Evolutionary conservation across 371 early-diverging fungal species (phyloP).

Genomic region (Dichotomocladium elegans): DNA sequence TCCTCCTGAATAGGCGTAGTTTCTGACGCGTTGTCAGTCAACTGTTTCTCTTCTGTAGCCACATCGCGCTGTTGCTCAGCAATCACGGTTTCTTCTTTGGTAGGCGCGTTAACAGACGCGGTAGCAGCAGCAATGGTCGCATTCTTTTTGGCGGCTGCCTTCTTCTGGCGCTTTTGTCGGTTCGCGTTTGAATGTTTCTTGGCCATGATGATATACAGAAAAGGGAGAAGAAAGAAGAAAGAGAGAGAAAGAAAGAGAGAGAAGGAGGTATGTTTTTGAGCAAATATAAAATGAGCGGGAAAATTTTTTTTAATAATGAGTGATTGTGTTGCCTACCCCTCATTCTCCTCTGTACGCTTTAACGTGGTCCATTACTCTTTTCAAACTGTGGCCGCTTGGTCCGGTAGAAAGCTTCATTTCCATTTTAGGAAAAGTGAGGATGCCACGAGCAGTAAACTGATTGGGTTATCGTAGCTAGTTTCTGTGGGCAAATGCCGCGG

Average conservation of each 20-base stretch:
- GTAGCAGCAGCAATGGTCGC: background rate
- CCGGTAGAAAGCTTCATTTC: background rate
- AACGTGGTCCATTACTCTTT: background rate
- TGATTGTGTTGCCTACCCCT: too few species aligned
- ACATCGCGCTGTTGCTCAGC: background rate
- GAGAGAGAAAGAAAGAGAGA: background rate
- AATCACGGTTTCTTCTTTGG: background rate
- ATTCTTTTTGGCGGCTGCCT: background rate
- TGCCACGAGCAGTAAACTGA: constrained; percentile 1
- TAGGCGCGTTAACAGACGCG: background rate
- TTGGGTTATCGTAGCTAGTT: too few species aligned
- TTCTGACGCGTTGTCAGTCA: background rate
- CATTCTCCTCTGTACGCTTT: too few species aligned
- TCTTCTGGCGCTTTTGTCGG: background rate
- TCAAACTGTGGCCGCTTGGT: background rate
- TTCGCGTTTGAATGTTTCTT: background rate
- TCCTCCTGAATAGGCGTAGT: too few species aligned
- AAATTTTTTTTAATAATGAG: constrained; percentile 1
- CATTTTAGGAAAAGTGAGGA: background rate
- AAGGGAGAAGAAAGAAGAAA: background rate
- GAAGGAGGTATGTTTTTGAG: background rate
- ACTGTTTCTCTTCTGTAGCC: background rate
- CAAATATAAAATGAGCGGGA: too few species aligned
- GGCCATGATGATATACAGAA: background rate
- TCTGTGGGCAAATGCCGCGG: too few species aligned